Conservation (phyloP, 768 basidiomycete species). For the Mycena haematopus region DNA sequence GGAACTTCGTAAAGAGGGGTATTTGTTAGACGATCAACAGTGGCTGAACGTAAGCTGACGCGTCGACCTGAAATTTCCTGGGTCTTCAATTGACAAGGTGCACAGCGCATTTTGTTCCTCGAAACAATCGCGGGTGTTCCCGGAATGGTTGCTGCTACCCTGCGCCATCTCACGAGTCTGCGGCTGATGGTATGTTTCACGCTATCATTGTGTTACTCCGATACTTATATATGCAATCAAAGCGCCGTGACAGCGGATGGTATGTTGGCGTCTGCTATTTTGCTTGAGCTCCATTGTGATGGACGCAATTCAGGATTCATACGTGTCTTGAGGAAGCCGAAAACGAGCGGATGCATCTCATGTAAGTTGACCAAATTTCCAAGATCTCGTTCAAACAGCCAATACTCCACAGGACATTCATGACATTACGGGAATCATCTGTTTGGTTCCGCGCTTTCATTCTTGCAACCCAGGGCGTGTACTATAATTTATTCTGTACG, state of each 20-base stretch:
- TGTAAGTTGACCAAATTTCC: conserved; percentile 53
- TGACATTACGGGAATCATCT: conserved; percentile 86
- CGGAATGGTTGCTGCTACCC: conserved; percentile 91
- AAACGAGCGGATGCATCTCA: conserved; percentile 96
- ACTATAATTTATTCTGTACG: conserved; percentile 88
- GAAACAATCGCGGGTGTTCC: conserved; percentile 95
- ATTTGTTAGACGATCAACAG: conserved; percentile 71
- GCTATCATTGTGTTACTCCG: conserved; percentile 2
- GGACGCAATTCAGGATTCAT: conserved; percentile 78
- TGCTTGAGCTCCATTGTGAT: conserved; percentile 4
- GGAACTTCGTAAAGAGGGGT: conserved; percentile 77
- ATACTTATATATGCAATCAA: conserved; percentile 1
- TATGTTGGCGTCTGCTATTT: conserved; percentile 31
- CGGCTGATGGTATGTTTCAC: conserved; percentile 74
- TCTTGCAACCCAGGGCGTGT: conserved; percentile 91
- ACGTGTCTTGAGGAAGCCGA: conserved; percentile 94
- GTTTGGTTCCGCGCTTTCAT: conserved; percentile 82
- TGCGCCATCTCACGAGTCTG: conserved; percentile 88
- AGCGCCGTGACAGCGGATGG: conserved; percentile 63
- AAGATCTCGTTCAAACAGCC: background rate
- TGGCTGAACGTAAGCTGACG: conserved; percentile 71
- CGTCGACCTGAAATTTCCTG: background rate
- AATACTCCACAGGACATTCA: conserved; percentile 76
- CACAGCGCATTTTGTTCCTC: conserved; percentile 63
- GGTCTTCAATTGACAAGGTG: background rate